Base-by-base conservation (phyloP, 106 monocot species). In the Platanthera guangdongensis region DNA sequence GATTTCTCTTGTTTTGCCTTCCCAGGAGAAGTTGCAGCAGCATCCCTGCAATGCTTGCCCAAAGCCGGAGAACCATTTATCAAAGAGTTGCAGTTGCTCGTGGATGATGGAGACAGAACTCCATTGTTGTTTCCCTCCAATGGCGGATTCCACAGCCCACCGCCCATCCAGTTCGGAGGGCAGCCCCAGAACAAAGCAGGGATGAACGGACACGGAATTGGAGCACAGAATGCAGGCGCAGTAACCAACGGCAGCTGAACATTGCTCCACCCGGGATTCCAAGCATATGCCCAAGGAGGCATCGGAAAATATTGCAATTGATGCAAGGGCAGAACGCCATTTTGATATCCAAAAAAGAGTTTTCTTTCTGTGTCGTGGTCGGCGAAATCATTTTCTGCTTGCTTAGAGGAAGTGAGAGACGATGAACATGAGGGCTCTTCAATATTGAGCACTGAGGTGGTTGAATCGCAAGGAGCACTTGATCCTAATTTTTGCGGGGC, bases 31-130 rank as follows among this genome's bases (percentile, higher is more conserved):
- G 32, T 11, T 64, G 67, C 73, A 68, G 19, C 77, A 12, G 67
- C 60, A 70, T 94, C 93, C 77, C 97, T 94, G 4, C 76, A 83
- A 78, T 99, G 94, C 82, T 99, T 99, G 13, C 97, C 97, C 80
- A 99, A 78, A 16, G 54, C 84, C 4, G 88, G 78, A 72, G 87
- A 91, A n/a, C 76, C 76, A 83, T 71, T 88, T 49, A 84, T 83
- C 28, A 85, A 87, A 76, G 68, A 84, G 14, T 50, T 73, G 13
- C 45, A 64, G 25, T 3, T 72, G 57, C 16, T 52, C 68, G 73
- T 46, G 9, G 70, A 47, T 57, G 76, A 73, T 53, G 72, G 4
- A 25, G 83, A 28, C 9, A 74, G 62, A 48, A 78, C 68, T 39
- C 32, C 45, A 68, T 47, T 76, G 15, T 15, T 69, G 18, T 65